These are phyloP conservation scores for Agaricus subrufescens DNA, from an alignment of 768 basidiomycete species.

Conservation along the genomic window DNA sequence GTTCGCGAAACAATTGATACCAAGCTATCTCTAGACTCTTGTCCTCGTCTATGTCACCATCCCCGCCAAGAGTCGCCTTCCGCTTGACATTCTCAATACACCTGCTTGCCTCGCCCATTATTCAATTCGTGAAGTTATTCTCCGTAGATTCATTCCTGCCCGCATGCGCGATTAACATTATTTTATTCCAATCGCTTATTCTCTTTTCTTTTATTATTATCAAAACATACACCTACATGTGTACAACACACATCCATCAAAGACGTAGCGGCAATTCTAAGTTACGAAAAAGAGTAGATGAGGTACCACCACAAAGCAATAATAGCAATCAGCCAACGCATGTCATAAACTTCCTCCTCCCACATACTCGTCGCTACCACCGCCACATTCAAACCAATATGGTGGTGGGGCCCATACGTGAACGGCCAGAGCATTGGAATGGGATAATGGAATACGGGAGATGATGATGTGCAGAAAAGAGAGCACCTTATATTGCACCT, in stretches of 20 bases:
- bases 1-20: background rate
- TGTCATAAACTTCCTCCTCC: too few species aligned
- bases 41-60: conserved; percentile 91
- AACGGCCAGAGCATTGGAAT: background rate
- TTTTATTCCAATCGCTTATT: background rate
- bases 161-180: conserved; percentile 74
- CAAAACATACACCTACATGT: background rate
- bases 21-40: conserved; percentile 61
- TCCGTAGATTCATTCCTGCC: conserved; percentile 86
- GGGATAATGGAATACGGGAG: conserved; percentile 6
- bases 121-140: conserved; percentile 76
- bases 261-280: too few species aligned
- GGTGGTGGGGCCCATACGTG: background rate
- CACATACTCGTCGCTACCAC: too few species aligned
- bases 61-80: conserved; percentile 62
- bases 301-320: too few species aligned
- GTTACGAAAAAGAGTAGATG: too few species aligned
- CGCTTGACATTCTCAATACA: conserved; percentile 47
- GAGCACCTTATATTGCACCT: conserved; percentile 71
- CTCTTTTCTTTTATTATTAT: background rate
- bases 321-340: too few species aligned
- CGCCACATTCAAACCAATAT: background rate
- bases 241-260: background rate
- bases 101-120: conserved; percentile 77
- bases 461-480: conserved; percentile 3